Percentiles rank a stretch among this genome's conserved stretches.
Conservation (phyloP, 139 green algal species). For the Ettlia oleoabundans region DNA sequence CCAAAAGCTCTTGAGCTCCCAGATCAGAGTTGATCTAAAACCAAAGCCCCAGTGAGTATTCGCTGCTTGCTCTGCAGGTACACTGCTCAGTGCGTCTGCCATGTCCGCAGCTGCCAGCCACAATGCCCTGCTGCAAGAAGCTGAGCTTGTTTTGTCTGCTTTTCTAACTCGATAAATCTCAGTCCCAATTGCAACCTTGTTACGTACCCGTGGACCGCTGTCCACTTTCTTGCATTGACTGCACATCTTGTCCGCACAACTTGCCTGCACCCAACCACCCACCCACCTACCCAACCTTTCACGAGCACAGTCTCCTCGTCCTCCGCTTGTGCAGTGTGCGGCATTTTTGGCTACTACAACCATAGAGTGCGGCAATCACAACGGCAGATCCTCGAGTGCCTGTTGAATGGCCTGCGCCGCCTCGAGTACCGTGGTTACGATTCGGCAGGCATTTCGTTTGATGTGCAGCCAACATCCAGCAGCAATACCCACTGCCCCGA, state of each 20-base stretch:
- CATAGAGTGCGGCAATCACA: constrained; percentile 70
- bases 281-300: neutral
- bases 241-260: no score
- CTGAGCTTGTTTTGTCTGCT: no score
- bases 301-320: neutral
- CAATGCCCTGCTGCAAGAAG: no score
- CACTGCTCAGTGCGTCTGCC: no score
- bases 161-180: no score
- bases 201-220: no score
- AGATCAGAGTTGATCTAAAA: neutral
- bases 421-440: constrained; percentile 99
- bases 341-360: constrained; percentile 98
- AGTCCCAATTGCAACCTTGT: no score
- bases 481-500: no score
- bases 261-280: no score
- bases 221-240: no score
- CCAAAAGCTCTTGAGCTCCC: neutral
- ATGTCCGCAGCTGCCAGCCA: no score
- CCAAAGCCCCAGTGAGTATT: neutral
- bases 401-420: constrained; percentile 89
- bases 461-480: constrained; percentile 47
- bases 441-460: constrained; percentile 90
- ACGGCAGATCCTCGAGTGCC: constrained; percentile 79
- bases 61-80: neutral
- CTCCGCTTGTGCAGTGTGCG: constrained; percentile 76